Evolutionary conservation across 768 basidiomycete genomes (phyloP).

Genomic region (Arthromyces matolae): DNA sequence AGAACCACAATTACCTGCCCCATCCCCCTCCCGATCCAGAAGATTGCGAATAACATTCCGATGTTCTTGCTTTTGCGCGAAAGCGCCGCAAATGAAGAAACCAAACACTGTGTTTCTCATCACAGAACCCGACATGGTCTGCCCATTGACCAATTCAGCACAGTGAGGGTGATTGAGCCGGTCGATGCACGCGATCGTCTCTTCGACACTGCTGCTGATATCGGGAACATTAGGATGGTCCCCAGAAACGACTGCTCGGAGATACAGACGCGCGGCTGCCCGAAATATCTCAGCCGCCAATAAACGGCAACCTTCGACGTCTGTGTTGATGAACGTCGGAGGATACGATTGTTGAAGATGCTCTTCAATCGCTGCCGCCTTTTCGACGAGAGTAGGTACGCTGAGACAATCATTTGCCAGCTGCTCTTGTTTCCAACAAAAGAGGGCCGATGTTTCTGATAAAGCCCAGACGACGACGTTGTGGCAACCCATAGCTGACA

Average conservation of each 20-base stretch:
- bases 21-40: constrained; percentile 50
- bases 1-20: constrained; percentile 63
- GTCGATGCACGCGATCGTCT: constrained; percentile 48
- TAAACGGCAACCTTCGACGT: constrained; percentile 34
- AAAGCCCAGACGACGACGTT: constrained; percentile 76
- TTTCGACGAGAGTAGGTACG: constrained; percentile 54
- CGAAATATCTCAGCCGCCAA: constrained; percentile 66
- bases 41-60: constrained; percentile 40
- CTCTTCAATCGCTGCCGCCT: constrained; percentile 49
- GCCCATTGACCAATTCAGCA: constrained; percentile 11
- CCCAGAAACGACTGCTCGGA: constrained; percentile 74
- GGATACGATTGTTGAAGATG: constrained; percentile 26
- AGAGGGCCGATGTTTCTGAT: constrained; percentile 65
- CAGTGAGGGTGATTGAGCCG: constrained; percentile 29
- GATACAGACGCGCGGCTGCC: constrained; percentile 67
- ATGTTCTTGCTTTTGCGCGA: constrained; percentile 50
- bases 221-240: constrained; percentile 64
- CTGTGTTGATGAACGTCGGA: constrained; percentile 13
- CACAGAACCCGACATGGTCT: constrained; percentile 46
- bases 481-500: constrained; percentile 82
- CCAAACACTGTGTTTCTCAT: constrained; percentile 77
- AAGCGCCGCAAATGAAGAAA: constrained; percentile 68
- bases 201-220: constrained; percentile 50
- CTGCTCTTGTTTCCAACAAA: constrained; percentile 58
- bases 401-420: constrained; percentile 44